These are phyloP conservation scores for Paraphaeosphaeria sporulosa DNA, from an alignment of 2,329 filamentous ascomycete species.

Conservation along the genomic window DNA sequence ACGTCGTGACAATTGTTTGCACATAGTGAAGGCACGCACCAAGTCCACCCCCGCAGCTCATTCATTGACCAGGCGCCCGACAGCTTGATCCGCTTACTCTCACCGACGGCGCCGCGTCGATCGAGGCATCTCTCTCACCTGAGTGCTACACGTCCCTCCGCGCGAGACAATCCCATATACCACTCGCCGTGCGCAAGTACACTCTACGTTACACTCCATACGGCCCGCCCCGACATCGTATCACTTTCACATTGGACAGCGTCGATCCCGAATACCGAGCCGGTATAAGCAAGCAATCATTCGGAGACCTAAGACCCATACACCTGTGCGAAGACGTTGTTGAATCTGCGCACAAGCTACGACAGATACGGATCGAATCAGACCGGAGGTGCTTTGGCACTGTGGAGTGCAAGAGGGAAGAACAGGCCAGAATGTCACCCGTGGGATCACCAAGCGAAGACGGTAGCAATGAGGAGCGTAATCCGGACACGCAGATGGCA, in stretches of 20 bases:
- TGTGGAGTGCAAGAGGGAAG: neutral
- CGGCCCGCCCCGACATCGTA: constrained; percentile 30
- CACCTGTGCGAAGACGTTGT: constrained; percentile 16
- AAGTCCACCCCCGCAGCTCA: neutral
- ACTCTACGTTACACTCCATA: constrained; percentile 36
- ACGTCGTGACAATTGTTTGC: constrained; percentile 23
- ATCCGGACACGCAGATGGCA: constrained; percentile 26
- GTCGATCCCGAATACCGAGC: constrained; percentile 24
- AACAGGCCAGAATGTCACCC: constrained; percentile 19
- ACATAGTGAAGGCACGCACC: constrained; percentile 33
- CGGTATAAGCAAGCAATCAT: neutral
- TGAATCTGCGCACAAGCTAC: constrained; percentile 18
- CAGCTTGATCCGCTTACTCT: constrained; percentile 32
- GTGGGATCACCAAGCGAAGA: constrained; percentile 1
- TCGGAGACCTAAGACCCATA: constrained; percentile 14
- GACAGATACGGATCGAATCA: constrained; percentile 18
- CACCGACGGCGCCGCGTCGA: constrained; percentile 36
- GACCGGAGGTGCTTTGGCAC: constrained; percentile 30
- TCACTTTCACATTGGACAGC: constrained; percentile 32
- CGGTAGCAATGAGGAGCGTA: neutral
- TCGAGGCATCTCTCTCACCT: constrained; percentile 27
- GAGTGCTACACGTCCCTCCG: constrained; percentile 14
- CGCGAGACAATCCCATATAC: neutral
- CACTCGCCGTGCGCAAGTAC: constrained; percentile 33
- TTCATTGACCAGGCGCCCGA: constrained; percentile 3